phyloP scores from a whole-genome alignment of 306 rosid species.

The Abrus precatorius region DNA sequence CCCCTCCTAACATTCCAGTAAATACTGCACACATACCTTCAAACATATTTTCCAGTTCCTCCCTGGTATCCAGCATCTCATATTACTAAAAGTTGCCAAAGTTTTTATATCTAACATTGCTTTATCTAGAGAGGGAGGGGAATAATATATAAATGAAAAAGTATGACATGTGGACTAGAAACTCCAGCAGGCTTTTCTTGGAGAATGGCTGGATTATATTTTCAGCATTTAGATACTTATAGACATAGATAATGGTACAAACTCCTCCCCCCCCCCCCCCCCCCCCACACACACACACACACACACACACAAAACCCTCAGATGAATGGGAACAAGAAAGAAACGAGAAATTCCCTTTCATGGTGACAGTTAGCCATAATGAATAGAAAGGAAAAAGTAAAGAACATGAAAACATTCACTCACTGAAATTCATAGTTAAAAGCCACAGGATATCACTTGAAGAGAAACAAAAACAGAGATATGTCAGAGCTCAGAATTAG shows the following conservation, averaged over 20 bases:
- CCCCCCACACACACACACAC: no score
- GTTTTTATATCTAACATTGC: constrained; percentile 17
- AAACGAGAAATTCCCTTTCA: neutral
- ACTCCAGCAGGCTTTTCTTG: neutral
- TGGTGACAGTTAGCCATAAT: constrained; percentile 12
- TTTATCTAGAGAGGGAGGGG: constrained; percentile 10
- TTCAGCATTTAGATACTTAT: no score
- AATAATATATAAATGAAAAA: neutral
- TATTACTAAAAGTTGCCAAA: constrained; percentile 12
- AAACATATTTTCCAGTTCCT: constrained; percentile 90
- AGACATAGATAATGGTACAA: no score
- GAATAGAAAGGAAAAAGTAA: neutral
- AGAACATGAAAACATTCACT: neutral
- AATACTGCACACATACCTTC: constrained; percentile 91
- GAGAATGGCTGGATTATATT: no score
- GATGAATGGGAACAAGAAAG: neutral
- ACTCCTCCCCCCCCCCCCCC: no score
- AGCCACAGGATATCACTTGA: neutral
- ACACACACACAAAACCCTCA: neutral
- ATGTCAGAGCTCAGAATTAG: constrained; percentile 31
- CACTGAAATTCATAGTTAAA: neutral
- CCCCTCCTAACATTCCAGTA: constrained; percentile 96
- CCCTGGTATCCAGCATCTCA: constrained; percentile 61
- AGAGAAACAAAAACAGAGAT: constrained; percentile 20
- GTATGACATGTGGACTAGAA: constrained; percentile 5